Percentiles rank a stretch among this genome's conserved stretches.
Conservation (phyloP, 192 early-diverging fungal genomes). For the Coemansia brasiliensis region DNA sequence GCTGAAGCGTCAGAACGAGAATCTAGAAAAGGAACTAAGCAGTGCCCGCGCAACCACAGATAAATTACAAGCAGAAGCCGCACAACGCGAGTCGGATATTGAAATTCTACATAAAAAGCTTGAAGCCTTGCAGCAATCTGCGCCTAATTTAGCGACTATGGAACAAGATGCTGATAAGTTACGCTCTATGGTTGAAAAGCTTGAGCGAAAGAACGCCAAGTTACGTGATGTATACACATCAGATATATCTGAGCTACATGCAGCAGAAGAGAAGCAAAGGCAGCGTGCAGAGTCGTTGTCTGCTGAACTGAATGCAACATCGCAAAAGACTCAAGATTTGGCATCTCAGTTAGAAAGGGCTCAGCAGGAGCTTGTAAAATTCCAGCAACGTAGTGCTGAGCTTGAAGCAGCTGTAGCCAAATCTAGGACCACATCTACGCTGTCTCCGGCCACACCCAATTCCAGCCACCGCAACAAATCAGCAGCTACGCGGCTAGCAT, state of each 20-base stretch:
- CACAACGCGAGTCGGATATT: constrained; percentile 4
- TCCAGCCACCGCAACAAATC: neutral
- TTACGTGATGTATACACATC: constrained; percentile 45
- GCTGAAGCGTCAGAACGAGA: constrained; percentile 11
- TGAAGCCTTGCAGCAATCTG: neutral
- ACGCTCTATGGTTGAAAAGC: constrained; percentile 31
- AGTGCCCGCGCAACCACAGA: neutral
- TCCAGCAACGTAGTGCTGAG: constrained; percentile 15
- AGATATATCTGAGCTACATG: constrained; percentile 41
- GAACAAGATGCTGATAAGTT: constrained; percentile 22
- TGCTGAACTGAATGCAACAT: constrained; percentile 15
- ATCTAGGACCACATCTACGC: neutral
- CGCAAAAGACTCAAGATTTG: neutral
- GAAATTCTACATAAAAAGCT: constrained; percentile 18
- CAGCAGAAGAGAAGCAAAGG: constrained; percentile 40
- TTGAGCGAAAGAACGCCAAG: constrained; percentile 45
- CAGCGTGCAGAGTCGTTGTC: constrained; percentile 29
- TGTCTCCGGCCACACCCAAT: neutral
- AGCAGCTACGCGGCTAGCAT: constrained; percentile 20
- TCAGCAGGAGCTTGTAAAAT: constrained; percentile 18
- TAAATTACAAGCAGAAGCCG: constrained; percentile 12
- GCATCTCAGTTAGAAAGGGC: constrained; percentile 16
- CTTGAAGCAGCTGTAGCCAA: constrained; percentile 13
- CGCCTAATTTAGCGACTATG: neutral
- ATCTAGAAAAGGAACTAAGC: constrained; percentile 9